Evolutionary conservation across 495 filamentous ascomycete species (phyloP).

Genomic region (Penicillium pancosmium): DNA sequence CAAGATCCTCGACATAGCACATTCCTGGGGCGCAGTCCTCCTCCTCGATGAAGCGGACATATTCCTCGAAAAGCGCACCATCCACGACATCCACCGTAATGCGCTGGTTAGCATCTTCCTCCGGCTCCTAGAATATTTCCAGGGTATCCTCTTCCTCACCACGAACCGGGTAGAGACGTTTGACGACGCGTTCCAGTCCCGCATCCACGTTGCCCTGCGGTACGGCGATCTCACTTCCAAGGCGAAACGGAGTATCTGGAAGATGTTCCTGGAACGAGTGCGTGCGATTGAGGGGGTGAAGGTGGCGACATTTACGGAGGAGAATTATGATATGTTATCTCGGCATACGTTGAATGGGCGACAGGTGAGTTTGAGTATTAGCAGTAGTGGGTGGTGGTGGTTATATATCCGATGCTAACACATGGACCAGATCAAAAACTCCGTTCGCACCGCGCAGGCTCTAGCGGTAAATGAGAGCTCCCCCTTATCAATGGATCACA

Average conservation of each 20-base stretch:
- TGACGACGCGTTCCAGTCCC: slow-evolving; percentile 67
- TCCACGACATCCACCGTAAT: slow-evolving; percentile 74
- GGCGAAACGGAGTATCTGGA: slow-evolving; percentile 84
- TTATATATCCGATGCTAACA: slow-evolving; percentile 5
- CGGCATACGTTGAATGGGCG: slow-evolving; percentile 82
- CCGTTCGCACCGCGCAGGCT: slow-evolving; percentile 81
- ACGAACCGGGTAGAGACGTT: slow-evolving; percentile 80
- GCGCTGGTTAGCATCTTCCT: slow-evolving; percentile 78
- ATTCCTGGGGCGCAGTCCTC: slow-evolving; percentile 82
- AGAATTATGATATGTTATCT: slow-evolving; percentile 68
- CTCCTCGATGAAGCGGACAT: slow-evolving; percentile 80
- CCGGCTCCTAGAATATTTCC: slow-evolving; percentile 73
- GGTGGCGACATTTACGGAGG: slow-evolving; percentile 64
- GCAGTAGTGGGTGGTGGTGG: neutral
- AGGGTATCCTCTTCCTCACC: slow-evolving; percentile 78
- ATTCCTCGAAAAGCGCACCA: slow-evolving; percentile 72
- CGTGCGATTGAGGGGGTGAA: slow-evolving; percentile 63
- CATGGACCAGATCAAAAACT: slow-evolving; percentile 78
- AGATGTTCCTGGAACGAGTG: slow-evolving; percentile 77
- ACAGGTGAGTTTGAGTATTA: slow-evolving; percentile 53
- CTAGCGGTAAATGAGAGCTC: slow-evolving; percentile 77
- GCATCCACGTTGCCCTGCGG: slow-evolving; percentile 74
- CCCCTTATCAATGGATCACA: slow-evolving; percentile 75
- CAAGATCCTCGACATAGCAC: slow-evolving; percentile 84
- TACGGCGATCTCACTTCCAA: slow-evolving; percentile 77